Conservation (phyloP, 306 rosid genomes). For the Cicer chorassanicum region DNA sequence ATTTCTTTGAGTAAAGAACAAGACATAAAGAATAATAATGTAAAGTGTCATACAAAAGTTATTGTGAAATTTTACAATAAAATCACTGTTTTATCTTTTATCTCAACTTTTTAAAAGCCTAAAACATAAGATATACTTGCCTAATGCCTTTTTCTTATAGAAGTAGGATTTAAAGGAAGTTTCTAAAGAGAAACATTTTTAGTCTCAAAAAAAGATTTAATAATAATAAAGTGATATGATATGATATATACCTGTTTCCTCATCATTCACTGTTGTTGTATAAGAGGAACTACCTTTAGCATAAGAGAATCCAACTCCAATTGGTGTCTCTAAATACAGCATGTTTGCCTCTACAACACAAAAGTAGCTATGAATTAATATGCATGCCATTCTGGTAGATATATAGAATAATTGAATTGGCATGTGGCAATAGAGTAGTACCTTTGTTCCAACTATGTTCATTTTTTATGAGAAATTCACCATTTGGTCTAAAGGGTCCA, state of each 20-base stretch:
- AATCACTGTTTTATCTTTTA: constrained; percentile 49
- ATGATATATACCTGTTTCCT: constrained; percentile 56
- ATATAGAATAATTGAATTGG: neutral
- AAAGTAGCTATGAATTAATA: neutral
- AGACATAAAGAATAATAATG: constrained; percentile 39
- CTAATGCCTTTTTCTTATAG: constrained; percentile 39
- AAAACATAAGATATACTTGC: constrained; percentile 41
- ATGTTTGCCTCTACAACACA: constrained; percentile 66
- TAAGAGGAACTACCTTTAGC: constrained; percentile 58
- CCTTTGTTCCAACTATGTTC: constrained; percentile 86
- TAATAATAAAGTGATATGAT: neutral
- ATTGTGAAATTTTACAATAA: constrained; percentile 36
- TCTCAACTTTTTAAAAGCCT: constrained; percentile 47
- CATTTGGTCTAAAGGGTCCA: constrained; percentile 88
- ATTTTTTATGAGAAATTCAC: constrained; percentile 60
- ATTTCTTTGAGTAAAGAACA: constrained; percentile 36
- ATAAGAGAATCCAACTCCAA: constrained; percentile 82
- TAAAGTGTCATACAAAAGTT: constrained; percentile 47
- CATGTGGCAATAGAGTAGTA: constrained; percentile 26
- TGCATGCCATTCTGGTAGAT: constrained; percentile 19
- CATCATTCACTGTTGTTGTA: constrained; percentile 63
- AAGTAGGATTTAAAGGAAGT: constrained; percentile 48
- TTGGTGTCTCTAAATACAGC: constrained; percentile 77
- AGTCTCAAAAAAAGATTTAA: constrained; percentile 36
- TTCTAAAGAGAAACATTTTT: constrained; percentile 35